These are phyloP conservation scores for Fusarium circinatum DNA, from an alignment of 2,329 filamentous ascomycete genomes.

Conservation along the genomic window DNA sequence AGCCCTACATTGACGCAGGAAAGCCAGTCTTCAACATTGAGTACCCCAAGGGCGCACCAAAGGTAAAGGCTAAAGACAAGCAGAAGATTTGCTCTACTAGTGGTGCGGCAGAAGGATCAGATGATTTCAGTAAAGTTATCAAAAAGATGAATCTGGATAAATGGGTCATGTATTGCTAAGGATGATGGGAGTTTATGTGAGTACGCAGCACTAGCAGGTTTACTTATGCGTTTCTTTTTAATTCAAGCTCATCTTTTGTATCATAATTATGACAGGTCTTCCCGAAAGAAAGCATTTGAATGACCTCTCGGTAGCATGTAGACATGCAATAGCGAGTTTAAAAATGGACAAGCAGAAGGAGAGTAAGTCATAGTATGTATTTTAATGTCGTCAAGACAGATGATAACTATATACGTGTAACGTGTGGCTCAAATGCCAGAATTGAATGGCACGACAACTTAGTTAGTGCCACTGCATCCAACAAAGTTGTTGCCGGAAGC, in stretches of 20 bases:
- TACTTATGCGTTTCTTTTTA: rapidly evolving
- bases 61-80: constrained; percentile 48
- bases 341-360: no score
- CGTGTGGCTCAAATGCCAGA: background rate
- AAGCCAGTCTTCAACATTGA: constrained; percentile 52
- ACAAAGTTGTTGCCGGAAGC: constrained; percentile 76
- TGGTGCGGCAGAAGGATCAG: constrained; percentile 50
- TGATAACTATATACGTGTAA: constrained; percentile 3
- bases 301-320: rapidly evolving
- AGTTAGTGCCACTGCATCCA: constrained; percentile 57
- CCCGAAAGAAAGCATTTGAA: background rate
- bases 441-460: rapidly evolving
- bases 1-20: constrained; percentile 58
- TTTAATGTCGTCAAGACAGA: background rate
- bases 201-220: rapidly evolving
- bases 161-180: constrained; percentile 54
- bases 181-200: rapidly evolving
- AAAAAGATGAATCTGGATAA: constrained; percentile 71
- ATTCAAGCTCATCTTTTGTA: background rate
- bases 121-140: constrained; percentile 70
- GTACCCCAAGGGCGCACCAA: constrained; percentile 64
- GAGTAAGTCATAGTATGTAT: background rate
- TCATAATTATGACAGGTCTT: no score
- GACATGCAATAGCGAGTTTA: rapidly evolving
- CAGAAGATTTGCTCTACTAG: constrained; percentile 54